A percentile compares a stretch with the other conserved stretches of the same genome.
phyloP scores from a whole-genome alignment of 805 yeast species.

The Debaryomyces castellii region DNA sequence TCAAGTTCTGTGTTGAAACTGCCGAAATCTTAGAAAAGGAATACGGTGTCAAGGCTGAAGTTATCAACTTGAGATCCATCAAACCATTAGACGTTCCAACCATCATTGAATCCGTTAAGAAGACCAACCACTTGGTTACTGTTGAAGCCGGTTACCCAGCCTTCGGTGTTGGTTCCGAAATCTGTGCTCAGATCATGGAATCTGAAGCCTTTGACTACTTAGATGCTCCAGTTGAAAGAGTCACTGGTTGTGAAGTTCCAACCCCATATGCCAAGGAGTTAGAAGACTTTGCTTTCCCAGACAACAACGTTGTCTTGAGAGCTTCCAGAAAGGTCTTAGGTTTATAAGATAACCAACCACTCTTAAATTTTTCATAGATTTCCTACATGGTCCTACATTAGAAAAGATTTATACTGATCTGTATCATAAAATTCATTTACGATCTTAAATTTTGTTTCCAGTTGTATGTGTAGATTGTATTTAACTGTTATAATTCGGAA shows the following conservation, averaged over 20 bases:
- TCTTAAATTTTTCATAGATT: conserved; percentile 1
- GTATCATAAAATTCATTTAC: conserved; percentile 4
- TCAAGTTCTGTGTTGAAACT: conserved; percentile 81
- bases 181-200: conserved; percentile 97
- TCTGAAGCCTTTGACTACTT: conserved; percentile 96
- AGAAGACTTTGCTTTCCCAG: conserved; percentile 99
- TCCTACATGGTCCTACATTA: not conserved
- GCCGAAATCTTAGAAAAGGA: conserved; percentile 84
- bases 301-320: conserved; percentile 82
- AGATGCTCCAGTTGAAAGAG: conserved; percentile 98
- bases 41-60: conserved; percentile 88
- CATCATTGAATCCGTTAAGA: conserved; percentile 84
- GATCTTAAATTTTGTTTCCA: not conserved
- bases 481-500: too few species aligned
- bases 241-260: conserved; percentile 99
- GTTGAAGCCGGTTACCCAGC: conserved; percentile 98
- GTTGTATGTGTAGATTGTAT: not conserved
- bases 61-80: conserved; percentile 91
- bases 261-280: conserved; percentile 96
- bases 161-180: conserved; percentile 98
- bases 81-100: conserved; percentile 93
- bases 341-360: conserved; percentile 35
- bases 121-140: conserved; percentile 93
- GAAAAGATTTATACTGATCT: conserved; percentile 2
- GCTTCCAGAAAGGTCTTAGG: conserved; percentile 81